Base-by-base conservation (phyloP, 2,329 filamentous ascomycete species). In the Apiospora phragmitis region DNA sequence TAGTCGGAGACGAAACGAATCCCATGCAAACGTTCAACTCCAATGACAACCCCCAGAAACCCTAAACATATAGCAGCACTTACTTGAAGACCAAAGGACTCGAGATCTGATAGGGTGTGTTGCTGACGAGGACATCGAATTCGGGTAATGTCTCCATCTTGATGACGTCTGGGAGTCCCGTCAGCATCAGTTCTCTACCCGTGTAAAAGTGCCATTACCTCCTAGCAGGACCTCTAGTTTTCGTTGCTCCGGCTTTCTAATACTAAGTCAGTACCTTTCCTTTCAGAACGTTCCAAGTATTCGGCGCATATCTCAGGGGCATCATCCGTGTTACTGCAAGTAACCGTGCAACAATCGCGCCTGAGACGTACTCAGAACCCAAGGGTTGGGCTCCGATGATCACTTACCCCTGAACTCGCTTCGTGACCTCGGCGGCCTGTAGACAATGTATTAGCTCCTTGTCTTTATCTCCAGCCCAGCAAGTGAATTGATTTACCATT, bases 11-110 rank as follows among this genome's bases (percentile, higher is more conserved):
- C 55, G 21, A 21, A 59, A 21, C 26, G 21, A 32, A 3, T 35
- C n/a, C 0, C 43, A 7, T n/a, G 21, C 21, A n/a, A 9, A 47
- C 8, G 18, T n/a, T 21, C 16, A 11, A 32, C 26, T 14, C 14
- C 16, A 11, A 12, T 29, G 32, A 41, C 9, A 8, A 66, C 38
- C n/a, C 12, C 16, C 11, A 1, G 5, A n/a, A 29, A 26, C 14
- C 18, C 4, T 9, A 32, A 9, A 8, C 16, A 21, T 6, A 35
- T 7, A 9, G 11, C 14, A 38, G 93, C 89, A 68, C 98, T 89
- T 65, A 98, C 90, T 95, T 91, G 87, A 98, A 98, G 68, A 96
- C 94, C 65, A 99, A 86, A 2, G 95, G 96, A 73, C 92, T 94
- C 14, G 94, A 97, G 78, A 98, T 98, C 87, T 93, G 79, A 76